Evolutionary conservation across 306 rosid genomes (phyloP), one percentile per base, ranked within the genome.

Genomic region (Astragalus glycyphyllos): DNA sequence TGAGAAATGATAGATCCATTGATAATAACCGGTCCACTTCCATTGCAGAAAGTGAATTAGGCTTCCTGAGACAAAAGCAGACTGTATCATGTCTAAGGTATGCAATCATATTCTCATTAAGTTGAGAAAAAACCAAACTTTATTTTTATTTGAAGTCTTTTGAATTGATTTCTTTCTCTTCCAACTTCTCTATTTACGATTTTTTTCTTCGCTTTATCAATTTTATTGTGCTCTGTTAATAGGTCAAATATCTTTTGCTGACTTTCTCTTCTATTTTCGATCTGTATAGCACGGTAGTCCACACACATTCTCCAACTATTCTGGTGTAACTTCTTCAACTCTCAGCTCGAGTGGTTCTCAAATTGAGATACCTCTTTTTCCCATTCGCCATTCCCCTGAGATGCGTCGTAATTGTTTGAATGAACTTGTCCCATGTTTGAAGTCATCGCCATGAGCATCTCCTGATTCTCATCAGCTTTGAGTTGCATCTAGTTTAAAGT

Each of bases 61-160:
- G 99, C 67, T 82, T 95, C 48, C 66, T 95, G 88, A 86, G 99
- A 84, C 87, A 76, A 80, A 87, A 91, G 15, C 95, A 87, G 64
- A 87, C 96, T 48, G 97, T 95, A 59, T 89, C 99, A 79, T 97
- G 95, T 76, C 81, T 94, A 68, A 94, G 99, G 99, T 94, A 85
- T 47, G 82, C 68, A 17, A 70, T 72, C 42, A 64, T 55, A 74
- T 31, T 54, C 51, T 58, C 46, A 54, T 55, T 55, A 31, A 35
- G 60, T 8, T 58, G 59, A 48, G 37, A 35, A 69, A 42, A 46
- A 64, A 32, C 58, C 35, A n/a, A 20, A 34, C 14, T 62, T 51
- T 45, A 10, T 48, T 61, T 69, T 10, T 29, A 42, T 62, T 38
- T 62, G 54, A 67, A 71, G 5, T 55, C 48, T 44, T 48, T 37